Conservation (phyloP, 1,284 basidiomycete genomes). For the Puccinia sorghi region DNA sequence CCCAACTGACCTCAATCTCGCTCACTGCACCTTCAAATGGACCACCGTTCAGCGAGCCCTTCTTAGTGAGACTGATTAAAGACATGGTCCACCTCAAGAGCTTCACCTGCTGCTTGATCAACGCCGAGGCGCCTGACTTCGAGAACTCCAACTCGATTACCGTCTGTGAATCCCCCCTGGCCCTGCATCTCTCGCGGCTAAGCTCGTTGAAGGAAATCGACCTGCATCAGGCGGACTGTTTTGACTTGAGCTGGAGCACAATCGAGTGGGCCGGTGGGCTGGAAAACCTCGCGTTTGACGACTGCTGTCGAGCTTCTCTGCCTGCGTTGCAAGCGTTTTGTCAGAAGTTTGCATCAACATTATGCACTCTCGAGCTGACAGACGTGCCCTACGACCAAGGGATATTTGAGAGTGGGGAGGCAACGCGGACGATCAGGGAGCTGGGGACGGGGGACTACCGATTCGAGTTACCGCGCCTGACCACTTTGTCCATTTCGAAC, state of each 20-base stretch:
- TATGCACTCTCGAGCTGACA: background rate
- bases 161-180: slow-evolving; percentile 11
- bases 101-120: slow-evolving; percentile 20
- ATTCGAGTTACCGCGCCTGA: background rate
- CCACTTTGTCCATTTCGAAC: slow-evolving; percentile 19
- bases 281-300: background rate
- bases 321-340: background rate
- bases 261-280: slow-evolving; percentile 9
- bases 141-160: background rate
- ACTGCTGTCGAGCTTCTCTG: background rate
- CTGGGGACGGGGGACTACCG: background rate
- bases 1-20: background rate
- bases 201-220: background rate
- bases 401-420: background rate
- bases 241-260: slow-evolving; percentile 20
- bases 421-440: background rate
- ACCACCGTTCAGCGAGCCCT: background rate
- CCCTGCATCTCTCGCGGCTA: background rate
- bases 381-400: slow-evolving; percentile 22
- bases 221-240: slow-evolving; percentile 3
- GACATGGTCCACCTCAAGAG: slow-evolving; percentile 3
- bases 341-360: background rate
- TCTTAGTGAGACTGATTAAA: slow-evolving; percentile 22
- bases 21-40: slow-evolving; percentile 9
- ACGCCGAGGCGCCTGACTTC: background rate